These are phyloP conservation scores for Mortierella sp. DNA, from an alignment of 371 early-diverging fungal species.

Conservation along the genomic window DNA sequence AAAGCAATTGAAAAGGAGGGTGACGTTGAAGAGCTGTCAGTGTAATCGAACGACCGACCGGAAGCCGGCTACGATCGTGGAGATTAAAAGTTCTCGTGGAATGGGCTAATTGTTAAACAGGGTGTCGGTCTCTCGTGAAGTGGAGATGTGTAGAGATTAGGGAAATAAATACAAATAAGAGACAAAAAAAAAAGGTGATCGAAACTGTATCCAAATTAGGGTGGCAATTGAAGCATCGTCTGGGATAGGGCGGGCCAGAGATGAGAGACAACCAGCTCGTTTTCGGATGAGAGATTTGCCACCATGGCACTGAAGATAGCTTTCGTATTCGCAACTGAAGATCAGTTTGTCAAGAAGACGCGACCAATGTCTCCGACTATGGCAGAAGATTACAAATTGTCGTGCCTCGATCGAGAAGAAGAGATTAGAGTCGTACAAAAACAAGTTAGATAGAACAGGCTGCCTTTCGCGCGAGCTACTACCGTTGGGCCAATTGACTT, in stretches of 20 bases:
- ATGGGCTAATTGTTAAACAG: neutral
- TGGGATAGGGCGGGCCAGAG: neutral
- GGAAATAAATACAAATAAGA: neutral
- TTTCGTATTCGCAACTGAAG: too few relatives aligned
- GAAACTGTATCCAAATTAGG: constrained; percentile 25
- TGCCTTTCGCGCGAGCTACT: too few relatives aligned
- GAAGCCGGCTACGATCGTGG: constrained; percentile 8
- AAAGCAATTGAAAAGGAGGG: neutral
- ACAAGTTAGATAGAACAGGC: too few relatives aligned
- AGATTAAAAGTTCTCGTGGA: neutral
- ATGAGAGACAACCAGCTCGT: neutral
- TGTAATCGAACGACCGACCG: neutral
- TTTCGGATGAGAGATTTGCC: constrained; percentile 6
- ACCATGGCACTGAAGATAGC: too few relatives aligned
- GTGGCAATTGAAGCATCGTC: neutral
- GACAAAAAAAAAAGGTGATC: constrained; percentile 27
- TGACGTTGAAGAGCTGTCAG: neutral
- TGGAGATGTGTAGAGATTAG: neutral
- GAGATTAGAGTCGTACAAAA: too few relatives aligned
- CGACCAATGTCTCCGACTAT: too few relatives aligned
- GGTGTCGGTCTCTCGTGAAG: neutral
- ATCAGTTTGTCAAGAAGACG: too few relatives aligned
- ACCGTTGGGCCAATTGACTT: too few relatives aligned
- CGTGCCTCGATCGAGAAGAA: too few relatives aligned
- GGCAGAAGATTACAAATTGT: too few relatives aligned